Evolutionary conservation across 352 stramenopile species (phyloP).

Genomic region (Phytophthora tubulina): DNA sequence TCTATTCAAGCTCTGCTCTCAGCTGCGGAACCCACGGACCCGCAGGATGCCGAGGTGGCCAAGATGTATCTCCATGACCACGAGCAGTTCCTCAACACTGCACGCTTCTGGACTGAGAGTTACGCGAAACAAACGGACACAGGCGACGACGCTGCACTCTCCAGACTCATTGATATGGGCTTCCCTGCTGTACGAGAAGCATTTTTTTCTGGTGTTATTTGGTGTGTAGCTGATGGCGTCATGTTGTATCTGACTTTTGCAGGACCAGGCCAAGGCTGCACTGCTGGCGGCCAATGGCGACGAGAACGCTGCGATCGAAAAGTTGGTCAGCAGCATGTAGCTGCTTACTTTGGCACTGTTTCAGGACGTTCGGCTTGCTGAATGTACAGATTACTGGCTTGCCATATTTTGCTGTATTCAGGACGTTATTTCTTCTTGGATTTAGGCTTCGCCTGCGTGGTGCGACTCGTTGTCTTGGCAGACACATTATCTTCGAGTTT

Average conservation of each 20-base stretch:
- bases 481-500: constrained; percentile 74
- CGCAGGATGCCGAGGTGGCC: constrained; percentile 96
- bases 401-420: constrained; percentile 1
- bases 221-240: background rate
- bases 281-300: constrained; percentile 78
- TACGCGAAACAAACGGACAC: constrained; percentile 90
- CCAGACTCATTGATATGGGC: constrained; percentile 87
- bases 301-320: constrained; percentile 91
- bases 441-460: constrained; percentile 57
- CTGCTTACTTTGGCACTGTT: background rate
- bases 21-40: constrained; percentile 92
- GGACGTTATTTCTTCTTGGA: constrained; percentile 56
- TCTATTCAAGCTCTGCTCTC: constrained; percentile 97
- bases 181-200: constrained; percentile 67
- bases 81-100: constrained; percentile 94
- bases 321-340: constrained; percentile 78
- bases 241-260: constrained; percentile 1
- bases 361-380: constrained; percentile 13
- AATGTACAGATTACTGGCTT: constrained; percentile 40
- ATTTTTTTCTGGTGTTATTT: background rate
- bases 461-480: constrained; percentile 59
- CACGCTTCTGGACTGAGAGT: constrained; percentile 96
- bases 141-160: constrained; percentile 66
- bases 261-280: constrained; percentile 79
- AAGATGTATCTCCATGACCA: constrained; percentile 96